These are phyloP conservation scores for Hypericum androsaemum DNA, from an alignment of 345 rosid species.

Conservation along the genomic window DNA sequence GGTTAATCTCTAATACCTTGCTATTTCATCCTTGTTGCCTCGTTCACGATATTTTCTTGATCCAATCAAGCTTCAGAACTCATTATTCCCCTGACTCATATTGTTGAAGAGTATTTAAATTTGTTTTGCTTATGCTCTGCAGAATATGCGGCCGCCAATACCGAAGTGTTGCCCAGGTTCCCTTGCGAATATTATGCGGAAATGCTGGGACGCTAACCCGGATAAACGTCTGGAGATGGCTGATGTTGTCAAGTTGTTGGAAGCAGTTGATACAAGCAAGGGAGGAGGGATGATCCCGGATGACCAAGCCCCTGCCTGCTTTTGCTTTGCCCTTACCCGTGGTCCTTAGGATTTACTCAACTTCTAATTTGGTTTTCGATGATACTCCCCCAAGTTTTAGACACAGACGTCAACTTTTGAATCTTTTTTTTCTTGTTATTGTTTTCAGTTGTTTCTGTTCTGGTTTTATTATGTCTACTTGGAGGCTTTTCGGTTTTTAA, in stretches of 20 bases:
- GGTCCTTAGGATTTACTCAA: slow-evolving; percentile 44
- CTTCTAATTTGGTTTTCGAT: background rate
- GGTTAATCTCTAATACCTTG: slow-evolving; percentile 31
- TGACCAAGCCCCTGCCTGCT: slow-evolving; percentile 49
- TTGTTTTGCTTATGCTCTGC: slow-evolving; percentile 6
- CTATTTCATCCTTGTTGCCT: background rate
- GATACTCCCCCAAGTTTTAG: no score
- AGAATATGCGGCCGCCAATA: slow-evolving; percentile 81
- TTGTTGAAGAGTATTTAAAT: background rate
- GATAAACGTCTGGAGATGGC: slow-evolving; percentile 83
- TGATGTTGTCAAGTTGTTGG: slow-evolving; percentile 68
- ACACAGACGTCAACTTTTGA: no score
- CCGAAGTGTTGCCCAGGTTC: slow-evolving; percentile 81
- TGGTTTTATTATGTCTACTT: no score
- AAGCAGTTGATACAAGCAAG: slow-evolving; percentile 71
- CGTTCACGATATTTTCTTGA: background rate
- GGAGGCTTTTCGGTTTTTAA: no score
- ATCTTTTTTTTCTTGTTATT: background rate
- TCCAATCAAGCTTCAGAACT: background rate
- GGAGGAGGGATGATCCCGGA: slow-evolving; percentile 98
- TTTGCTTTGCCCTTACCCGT: slow-evolving; percentile 63
- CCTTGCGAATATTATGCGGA: slow-evolving; percentile 58
- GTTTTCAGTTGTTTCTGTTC: no score
- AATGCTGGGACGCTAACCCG: slow-evolving; percentile 75
- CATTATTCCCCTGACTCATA: background rate